A percentile compares a stretch with the other conserved stretches of the same genome.
Conservation (phyloP, 371 early-diverging fungal genomes). For the Rhizopus sp. region DNA sequence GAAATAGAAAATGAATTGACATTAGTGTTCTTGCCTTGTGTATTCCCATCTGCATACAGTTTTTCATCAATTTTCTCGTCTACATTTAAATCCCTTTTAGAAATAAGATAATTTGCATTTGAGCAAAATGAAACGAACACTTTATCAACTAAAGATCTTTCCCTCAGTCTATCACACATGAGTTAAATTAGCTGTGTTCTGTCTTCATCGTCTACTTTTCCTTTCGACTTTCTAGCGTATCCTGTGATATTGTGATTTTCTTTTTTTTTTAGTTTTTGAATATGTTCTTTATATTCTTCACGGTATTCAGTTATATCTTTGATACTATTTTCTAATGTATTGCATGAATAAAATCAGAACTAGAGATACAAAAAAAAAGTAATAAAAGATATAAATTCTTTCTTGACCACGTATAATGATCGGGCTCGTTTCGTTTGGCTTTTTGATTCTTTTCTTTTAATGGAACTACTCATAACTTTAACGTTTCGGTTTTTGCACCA, state of each 20-base stretch:
- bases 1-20: too few species aligned
- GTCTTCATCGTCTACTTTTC: too few species aligned
- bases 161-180: too few species aligned
- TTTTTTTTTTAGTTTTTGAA: slow-evolving; percentile 2
- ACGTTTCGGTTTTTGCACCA: not conserved
- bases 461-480: not conserved
- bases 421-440: not conserved
- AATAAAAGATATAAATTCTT: slow-evolving; percentile 2
- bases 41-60: too few species aligned
- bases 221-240: slow-evolving; percentile 3
- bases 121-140: too few species aligned
- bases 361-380: too few species aligned
- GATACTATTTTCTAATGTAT: not conserved
- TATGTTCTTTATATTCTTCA: slow-evolving; percentile 6
- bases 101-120: too few species aligned
- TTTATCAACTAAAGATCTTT: too few species aligned
- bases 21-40: too few species aligned
- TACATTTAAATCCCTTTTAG: too few species aligned
- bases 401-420: not conserved
- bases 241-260: slow-evolving; percentile 2
- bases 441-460: not conserved
- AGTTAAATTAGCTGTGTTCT: too few species aligned
- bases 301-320: slow-evolving; percentile 5
- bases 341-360: not conserved
- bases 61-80: too few species aligned